Evolutionary conservation across 2,329 filamentous ascomycete genomes (phyloP).

Genomic region (Apiospora rasikravindrae): DNA sequence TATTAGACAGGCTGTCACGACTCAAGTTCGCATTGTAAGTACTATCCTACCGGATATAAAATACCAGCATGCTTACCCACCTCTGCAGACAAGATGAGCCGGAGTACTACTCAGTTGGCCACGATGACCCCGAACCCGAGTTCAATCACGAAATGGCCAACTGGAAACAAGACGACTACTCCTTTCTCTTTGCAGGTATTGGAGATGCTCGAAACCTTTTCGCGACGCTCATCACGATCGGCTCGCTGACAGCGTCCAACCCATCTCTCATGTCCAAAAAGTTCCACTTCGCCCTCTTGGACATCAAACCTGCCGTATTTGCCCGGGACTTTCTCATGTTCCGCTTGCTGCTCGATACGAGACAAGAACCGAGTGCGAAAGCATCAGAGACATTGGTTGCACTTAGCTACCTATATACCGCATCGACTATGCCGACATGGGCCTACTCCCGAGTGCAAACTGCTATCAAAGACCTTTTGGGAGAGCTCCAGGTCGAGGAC

Average conservation of each 20-base stretch:
- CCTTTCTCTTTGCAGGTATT: conserved; percentile 32
- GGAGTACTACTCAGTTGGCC: conserved; percentile 30
- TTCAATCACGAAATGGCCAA: conserved; percentile 19
- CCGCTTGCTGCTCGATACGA: conserved; percentile 17
- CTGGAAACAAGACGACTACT: conserved; percentile 23
- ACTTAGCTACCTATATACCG: background rate
- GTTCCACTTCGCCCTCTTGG: conserved; percentile 31
- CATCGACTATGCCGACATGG: background rate
- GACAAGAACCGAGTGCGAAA: background rate
- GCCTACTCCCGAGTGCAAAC: background rate
- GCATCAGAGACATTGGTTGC: background rate
- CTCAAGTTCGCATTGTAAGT: conserved; percentile 21
- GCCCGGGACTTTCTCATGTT: conserved; percentile 32
- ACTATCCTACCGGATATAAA: background rate
- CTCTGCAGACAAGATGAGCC: conserved; percentile 20
- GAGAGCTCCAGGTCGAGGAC: background rate
- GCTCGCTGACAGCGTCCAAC: background rate
- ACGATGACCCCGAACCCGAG: conserved; percentile 26
- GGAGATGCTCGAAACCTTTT: conserved; percentile 33
- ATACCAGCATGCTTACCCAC: background rate
- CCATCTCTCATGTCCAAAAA: background rate
- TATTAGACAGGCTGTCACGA: conserved; percentile 27
- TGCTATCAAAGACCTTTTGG: background rate
- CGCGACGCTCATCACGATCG: conserved; percentile 23
- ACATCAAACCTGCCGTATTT: conserved; percentile 31